Percentiles rank a stretch among this genome's conserved stretches.
phyloP scores from a whole-genome alignment of 1,284 basidiomycete genomes.

The Tranzscheliella williamsii region DNA sequence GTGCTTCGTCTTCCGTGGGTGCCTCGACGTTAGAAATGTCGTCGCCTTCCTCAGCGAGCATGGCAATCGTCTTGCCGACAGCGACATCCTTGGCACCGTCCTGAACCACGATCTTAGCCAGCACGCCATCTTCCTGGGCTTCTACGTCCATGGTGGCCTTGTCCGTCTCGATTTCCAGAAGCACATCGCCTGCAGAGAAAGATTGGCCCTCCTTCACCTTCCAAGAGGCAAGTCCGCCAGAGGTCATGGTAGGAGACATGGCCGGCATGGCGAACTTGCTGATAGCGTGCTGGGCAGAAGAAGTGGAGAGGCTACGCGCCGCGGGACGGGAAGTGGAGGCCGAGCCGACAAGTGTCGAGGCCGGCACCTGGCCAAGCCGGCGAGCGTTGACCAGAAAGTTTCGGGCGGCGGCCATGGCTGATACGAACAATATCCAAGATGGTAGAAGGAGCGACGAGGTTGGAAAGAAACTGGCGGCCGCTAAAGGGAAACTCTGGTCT shows the following conservation, averaged over 20 bases:
- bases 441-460: not conserved
- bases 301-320: conserved; percentile 17
- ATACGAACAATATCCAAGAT: not conserved
- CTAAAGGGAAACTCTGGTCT: no score
- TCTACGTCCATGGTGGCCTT: conserved; percentile 62
- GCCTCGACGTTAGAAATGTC: conserved; percentile 60
- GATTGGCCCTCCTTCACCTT: conserved; percentile 62
- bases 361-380: not conserved
- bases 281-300: conserved; percentile 34
- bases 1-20: conserved; percentile 31
- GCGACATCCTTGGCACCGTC: conserved; percentile 59
- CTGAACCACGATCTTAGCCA: conserved; percentile 61
- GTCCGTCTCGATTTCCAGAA: conserved; percentile 56
- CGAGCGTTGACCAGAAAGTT: conserved; percentile 14
- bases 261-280: conserved; percentile 56
- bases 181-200: conserved; percentile 60
- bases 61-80: conserved; percentile 61
- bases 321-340: conserved; percentile 9
- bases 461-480: no score
- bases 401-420: conserved; percentile 23
- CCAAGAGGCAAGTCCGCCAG: conserved; percentile 56
- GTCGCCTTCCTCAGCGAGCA: conserved; percentile 63
- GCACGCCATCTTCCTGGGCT: conserved; percentile 62
- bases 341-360: conserved; percentile 3
- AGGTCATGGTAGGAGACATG: conserved; percentile 60